A percentile compares a stretch with the other conserved stretches of the same genome.
Evolutionary conservation across 805 yeast species (phyloP).

Genomic region (Ogataea trehaloabstinens): DNA sequence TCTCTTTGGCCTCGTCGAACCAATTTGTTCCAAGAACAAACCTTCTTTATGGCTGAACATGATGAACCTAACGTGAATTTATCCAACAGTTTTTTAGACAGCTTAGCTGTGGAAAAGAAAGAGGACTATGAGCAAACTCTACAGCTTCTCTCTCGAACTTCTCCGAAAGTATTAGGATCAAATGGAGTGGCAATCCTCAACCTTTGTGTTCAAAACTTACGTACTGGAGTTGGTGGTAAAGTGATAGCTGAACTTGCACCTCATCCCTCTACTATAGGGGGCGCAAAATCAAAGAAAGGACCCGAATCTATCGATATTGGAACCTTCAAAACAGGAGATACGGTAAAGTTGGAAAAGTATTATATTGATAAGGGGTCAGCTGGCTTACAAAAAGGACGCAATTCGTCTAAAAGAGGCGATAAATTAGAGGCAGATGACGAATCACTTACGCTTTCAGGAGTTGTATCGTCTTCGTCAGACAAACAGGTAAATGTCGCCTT

Average conservation of each 20-base stretch:
- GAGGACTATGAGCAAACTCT: conserved; percentile 52
- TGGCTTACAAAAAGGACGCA: conserved; percentile 23
- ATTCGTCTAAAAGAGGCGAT: conserved; percentile 30
- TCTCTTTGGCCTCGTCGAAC: no score
- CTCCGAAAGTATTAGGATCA: conserved; percentile 65
- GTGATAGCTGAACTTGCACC: conserved; percentile 58
- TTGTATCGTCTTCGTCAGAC: conserved; percentile 52
- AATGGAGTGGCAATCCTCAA: conserved; percentile 77
- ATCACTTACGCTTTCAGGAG: conserved; percentile 51
- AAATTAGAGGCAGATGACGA: conserved; percentile 22
- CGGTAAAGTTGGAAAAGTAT: conserved; percentile 59
- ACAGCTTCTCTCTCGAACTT: conserved; percentile 40
- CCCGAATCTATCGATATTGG: conserved; percentile 40
- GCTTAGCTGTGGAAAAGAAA: conserved; percentile 46
- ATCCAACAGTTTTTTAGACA: conserved; percentile 36
- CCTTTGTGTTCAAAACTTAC: conserved; percentile 54
- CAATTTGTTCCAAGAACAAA: no score
- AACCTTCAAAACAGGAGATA: conserved; percentile 70
- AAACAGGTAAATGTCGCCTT: conserved; percentile 56
- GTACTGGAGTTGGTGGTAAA: conserved; percentile 81
- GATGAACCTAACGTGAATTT: conserved; percentile 22
- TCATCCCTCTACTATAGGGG: conserved; percentile 42
- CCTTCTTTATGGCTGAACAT: not conserved
- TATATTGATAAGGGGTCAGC: conserved; percentile 24
- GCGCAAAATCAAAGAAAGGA: conserved; percentile 21